Evolutionary conservation across 1,284 basidiomycete genomes (phyloP), one percentile per base, ranked within the genome.

Genomic region (Leccinum subspadiceum): DNA sequence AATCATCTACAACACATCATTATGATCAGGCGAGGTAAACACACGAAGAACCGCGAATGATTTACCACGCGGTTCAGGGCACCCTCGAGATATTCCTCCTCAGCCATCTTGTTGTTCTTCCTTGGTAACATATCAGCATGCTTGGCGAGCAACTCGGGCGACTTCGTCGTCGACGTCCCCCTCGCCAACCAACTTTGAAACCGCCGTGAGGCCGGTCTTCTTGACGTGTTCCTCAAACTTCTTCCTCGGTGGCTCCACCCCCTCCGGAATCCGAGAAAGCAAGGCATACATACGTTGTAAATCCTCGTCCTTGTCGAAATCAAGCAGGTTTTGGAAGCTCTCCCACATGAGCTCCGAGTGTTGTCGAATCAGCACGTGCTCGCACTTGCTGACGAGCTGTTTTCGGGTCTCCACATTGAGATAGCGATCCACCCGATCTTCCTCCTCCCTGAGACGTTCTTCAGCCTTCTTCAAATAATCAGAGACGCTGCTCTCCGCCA

Each of bases 391-490:
- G 71, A 98, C 88, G 60, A 99, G 86, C 70, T 87, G 83, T 75
- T 92, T 93, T 67, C 91, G 85, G 7, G 95, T 96, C 70, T 87
- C 87, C 41, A 87, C 89, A 76, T 98, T 93, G 63, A 99, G 81
- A 76, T 98, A 98, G 58, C 96, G 83, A 73, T 97, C 95, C 41
- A 99, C 94, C 41, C 97, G 87, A 67, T 96, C 93, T 73, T 96
- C 94, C 73, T 99, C 97, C 76, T 99, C 96, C 61, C 88, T 84
- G 60, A 99, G 78, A 31, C 97, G 86, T 67, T 90, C 89, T 72
- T 98, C 96, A 2, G 94, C 97, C 78, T 95, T 96, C 81, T 92
- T 95, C 76, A 99, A 85, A 76, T 99, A 99, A 75, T 99, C 96
- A 24, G 94, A 92, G 37, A 98, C 93, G 52, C 86, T 91, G 76